These are phyloP conservation scores for Fraxinus xanthoxyloides DNA, from an alignment of 305 asterid genomes.

Conservation along the genomic window DNA sequence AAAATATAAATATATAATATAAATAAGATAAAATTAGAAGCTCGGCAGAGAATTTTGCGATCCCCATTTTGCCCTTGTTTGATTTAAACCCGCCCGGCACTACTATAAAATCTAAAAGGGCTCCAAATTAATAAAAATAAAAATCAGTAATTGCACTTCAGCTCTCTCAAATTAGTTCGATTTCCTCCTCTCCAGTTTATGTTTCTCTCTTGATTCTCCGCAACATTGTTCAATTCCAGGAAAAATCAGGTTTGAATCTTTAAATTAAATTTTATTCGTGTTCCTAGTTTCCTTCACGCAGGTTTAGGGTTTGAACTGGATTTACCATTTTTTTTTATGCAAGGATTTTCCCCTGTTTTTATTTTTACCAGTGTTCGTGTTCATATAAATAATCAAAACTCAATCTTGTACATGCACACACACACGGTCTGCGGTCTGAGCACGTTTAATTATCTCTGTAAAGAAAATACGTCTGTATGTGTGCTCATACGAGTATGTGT, in stretches of 20 bases:
- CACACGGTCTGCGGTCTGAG: constrained; percentile 8
- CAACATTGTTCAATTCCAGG: constrained; percentile 7
- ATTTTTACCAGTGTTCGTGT: constrained; percentile 2
- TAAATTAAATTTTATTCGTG: not conserved
- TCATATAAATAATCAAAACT: not conserved
- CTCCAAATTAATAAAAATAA: constrained; percentile 18
- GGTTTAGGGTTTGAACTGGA: constrained; percentile 37
- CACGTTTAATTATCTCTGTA: constrained; percentile 22
- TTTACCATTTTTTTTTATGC: not conserved
- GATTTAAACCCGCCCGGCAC: not conserved
- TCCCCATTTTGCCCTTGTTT: not conserved
- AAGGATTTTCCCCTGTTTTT: constrained; percentile 2
- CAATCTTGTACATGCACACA: constrained; percentile 19
- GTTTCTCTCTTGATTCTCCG: constrained; percentile 8
- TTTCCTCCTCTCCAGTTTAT: not conserved
- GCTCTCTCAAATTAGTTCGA: constrained; percentile 27
- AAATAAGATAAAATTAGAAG: not conserved
- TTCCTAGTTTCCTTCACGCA: not conserved
- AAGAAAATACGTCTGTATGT: not conserved
- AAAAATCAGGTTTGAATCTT: constrained; percentile 8
- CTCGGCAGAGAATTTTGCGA: not conserved
- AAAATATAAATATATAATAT: not conserved
- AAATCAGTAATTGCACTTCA: constrained; percentile 14
- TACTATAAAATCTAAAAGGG: not conserved
- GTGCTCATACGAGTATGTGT: not conserved